Evolutionary conservation across 192 early-diverging fungal species (phyloP), one percentile per base, ranked within the genome.

Genomic region (Coemansia sp.): DNA sequence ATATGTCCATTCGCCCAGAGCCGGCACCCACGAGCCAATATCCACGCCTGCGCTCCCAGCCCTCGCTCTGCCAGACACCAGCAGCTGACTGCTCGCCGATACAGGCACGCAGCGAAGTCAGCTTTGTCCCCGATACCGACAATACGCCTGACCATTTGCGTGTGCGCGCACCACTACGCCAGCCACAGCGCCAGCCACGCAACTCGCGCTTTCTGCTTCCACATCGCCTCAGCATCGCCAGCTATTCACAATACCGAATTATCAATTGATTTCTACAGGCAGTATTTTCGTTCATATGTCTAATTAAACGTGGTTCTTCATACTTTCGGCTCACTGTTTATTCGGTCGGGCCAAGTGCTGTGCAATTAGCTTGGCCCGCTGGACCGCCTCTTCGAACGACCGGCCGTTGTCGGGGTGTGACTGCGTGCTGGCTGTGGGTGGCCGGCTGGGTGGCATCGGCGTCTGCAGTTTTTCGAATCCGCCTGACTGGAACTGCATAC

Each of bases 11-110:
- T n/a, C n/a, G n/a, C 14, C 40, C 52, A 8, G 52, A 36, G 14
- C 22, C 52, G 22, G 30, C 17, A 11, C 39, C 62, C 22, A 34
- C 29, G 4, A 26, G 52, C n/a, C 14, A 22, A 8, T 74, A 74
- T 26, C 70, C 70, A 28, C 64, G 64, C 5, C 53, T 74, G 10
- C 70, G 70, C 47, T 74, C 70, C 15, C 70, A 74, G 64, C 70
- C 70, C 3, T 63, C 64, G 27, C 70, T 59, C 6, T 36, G 60
- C 42, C 53, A 31, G 25, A 48, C 58, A 2, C 22, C 41, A 22
- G 29, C 40, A 11, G 51, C 36, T 7, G 58, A 35, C 28, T 40
- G 29, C 36, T 51, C 58, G 8, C 27, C 36, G 14, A 23, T 34
- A 14, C 48, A 20, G 0, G 35, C 50, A 9, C 21, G 29, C 28